phyloP scores from a whole-genome alignment of 2,329 filamentous ascomycete species.

The Ophiocordyceps australis region DNA sequence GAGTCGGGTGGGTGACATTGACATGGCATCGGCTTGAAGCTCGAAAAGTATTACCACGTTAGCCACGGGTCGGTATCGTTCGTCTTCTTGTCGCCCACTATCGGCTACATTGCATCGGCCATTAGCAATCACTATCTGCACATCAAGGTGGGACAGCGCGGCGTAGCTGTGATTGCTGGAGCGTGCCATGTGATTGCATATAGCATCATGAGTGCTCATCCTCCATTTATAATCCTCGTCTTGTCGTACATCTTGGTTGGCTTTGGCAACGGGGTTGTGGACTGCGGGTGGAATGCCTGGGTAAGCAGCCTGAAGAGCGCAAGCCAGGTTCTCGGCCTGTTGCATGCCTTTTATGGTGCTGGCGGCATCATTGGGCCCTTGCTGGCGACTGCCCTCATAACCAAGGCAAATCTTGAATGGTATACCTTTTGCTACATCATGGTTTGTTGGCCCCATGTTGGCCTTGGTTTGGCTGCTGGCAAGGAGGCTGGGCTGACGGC shows the following conservation, averaged over 20 bases:
- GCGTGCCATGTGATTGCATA: slow-evolving; percentile 44
- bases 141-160: slow-evolving; percentile 42
- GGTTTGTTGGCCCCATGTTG: slow-evolving; percentile 18
- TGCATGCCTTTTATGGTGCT: slow-evolving; percentile 47
- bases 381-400: slow-evolving; percentile 49
- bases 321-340: slow-evolving; percentile 46
- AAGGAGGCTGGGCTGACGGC: slow-evolving; percentile 18
- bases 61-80: slow-evolving; percentile 42
- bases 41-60: slow-evolving; percentile 42
- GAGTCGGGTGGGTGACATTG: too few species aligned
- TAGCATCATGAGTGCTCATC: slow-evolving; percentile 38
- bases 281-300: slow-evolving; percentile 30
- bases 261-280: slow-evolving; percentile 47
- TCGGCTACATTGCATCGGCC: slow-evolving; percentile 43
- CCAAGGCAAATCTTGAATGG: slow-evolving; percentile 39
- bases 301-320: slow-evolving; percentile 48
- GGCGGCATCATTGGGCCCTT: slow-evolving; percentile 46
- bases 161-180: slow-evolving; percentile 44
- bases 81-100: slow-evolving; percentile 44
- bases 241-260: slow-evolving; percentile 44
- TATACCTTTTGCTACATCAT: slow-evolving; percentile 55
- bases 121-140: slow-evolving; percentile 43
- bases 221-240: slow-evolving; percentile 45
- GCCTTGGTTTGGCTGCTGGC: not conserved
- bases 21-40: slow-evolving; percentile 13